Evolutionary conservation across 805 yeast species (phyloP).

Genomic region (Tetrapisispora phaffii): DNA sequence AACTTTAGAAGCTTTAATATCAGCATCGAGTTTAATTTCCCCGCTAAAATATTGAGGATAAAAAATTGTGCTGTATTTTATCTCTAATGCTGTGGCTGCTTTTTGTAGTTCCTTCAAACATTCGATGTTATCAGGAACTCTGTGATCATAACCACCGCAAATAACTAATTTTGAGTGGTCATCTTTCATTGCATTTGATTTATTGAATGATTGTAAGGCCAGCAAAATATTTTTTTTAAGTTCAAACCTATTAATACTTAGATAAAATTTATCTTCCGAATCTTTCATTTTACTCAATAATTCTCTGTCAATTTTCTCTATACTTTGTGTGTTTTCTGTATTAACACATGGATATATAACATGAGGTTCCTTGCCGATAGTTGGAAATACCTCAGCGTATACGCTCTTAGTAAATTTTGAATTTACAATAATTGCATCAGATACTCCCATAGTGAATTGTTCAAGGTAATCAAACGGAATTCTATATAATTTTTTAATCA

Average conservation of each 20-base stretch:
- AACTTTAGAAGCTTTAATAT: constrained; percentile 37
- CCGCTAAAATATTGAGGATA: constrained; percentile 21
- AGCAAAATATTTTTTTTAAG: constrained; percentile 70
- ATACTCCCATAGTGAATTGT: constrained; percentile 61
- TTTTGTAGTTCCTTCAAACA: constrained; percentile 53
- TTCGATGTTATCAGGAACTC: constrained; percentile 65
- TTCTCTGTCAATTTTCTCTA: constrained; percentile 9
- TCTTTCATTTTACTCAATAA: constrained; percentile 13
- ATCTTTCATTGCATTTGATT: constrained; percentile 24
- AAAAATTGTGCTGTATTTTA: constrained; percentile 38
- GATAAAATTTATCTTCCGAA: constrained; percentile 32
- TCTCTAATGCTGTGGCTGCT: constrained; percentile 36
- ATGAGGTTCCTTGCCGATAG: constrained; percentile 23
- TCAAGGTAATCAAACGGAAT: constrained; percentile 78
- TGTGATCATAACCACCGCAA: constrained; percentile 85
- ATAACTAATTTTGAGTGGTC: constrained; percentile 45
- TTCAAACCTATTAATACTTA: constrained; percentile 86
- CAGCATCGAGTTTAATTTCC: constrained; percentile 6
- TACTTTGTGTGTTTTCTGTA: constrained; percentile 23
- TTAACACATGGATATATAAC: constrained; percentile 59
- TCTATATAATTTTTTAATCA: constrained; percentile 57
- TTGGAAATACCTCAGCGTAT: constrained; percentile 53
- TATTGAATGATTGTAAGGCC: constrained; percentile 61
- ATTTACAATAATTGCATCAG: constrained; percentile 81
- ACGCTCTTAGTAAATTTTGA: constrained; percentile 70